Base-by-base conservation (phyloP, 371 early-diverging fungal species). In the Entomophthora muscae region DNA sequence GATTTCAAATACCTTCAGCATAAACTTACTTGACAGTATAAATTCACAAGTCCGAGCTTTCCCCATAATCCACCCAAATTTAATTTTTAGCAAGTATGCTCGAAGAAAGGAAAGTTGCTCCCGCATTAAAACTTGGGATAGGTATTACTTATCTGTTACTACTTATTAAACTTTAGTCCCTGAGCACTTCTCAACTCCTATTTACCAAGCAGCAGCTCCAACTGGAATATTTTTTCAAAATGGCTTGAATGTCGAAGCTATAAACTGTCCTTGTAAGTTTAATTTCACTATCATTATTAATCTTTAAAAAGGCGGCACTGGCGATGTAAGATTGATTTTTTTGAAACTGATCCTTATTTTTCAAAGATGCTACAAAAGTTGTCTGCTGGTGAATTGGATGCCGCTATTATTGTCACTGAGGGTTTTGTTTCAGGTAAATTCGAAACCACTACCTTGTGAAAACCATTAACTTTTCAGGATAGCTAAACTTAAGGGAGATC, bases 201-300 rank as follows among this genome's bases (percentile, higher is more conserved):
- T 55, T 24, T 55, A 55, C n/a, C 56, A 55, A 26, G 56, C 28
- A n/a, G 28, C 28, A 7, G 10, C 22, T 17, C 12, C 22, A 17
- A 12, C 22, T 24, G 56, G 28, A 17, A 22, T 13, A 22, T 55
- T 22, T 55, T 55, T 17, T 13, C 3, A 55, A 55, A 55, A 55
- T 27, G 28, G n/a, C 56, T 27, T 55, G 17, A 55, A 55, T 22
- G 56, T 55, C 12, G n/a, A 55, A 24, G 56, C n/a, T 55, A 24
- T 55, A 55, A 26, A 55, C n/a, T 55, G 56, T 55, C 56, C 56
- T 55, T 7, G 56, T 55, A 55, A 55, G 22, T 12, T 7, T 55
- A n/a, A n/a, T 55, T 42, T 17, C 42, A 42, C 26, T 24, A 24
- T 55, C 12, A 22, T 55, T 27, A 55, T 26, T 55, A 55, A 55